Evolutionary conservation across 2,329 filamentous ascomycete species (phyloP).

Genomic region (Pseudocercospora ulei): DNA sequence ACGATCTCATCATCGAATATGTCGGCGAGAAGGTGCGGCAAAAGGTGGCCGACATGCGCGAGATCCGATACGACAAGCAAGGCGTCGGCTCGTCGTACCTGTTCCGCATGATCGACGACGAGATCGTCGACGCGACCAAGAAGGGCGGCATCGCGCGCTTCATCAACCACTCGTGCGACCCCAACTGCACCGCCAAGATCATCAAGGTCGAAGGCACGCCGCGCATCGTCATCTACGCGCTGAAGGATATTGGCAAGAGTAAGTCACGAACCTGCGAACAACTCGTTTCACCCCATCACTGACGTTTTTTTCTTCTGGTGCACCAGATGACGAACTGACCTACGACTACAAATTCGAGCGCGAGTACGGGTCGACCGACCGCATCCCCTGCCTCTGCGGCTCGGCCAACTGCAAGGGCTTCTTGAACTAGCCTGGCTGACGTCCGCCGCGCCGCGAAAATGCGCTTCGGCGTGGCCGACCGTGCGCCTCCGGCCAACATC

Average conservation of each 20-base stretch:
- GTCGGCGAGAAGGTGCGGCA: constrained; percentile 96
- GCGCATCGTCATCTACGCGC: constrained; percentile 95
- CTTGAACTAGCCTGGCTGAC: constrained; percentile 71
- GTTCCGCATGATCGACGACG: constrained; percentile 96
- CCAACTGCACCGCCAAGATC: constrained; percentile 98
- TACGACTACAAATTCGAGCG: constrained; percentile 99
- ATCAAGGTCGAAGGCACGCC: constrained; percentile 98
- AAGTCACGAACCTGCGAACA: constrained; percentile 39
- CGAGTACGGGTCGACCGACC: constrained; percentile 86
- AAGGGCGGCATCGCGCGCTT: constrained; percentile 96
- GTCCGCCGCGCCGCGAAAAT: constrained; percentile 6
- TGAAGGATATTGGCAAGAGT: constrained; percentile 92
- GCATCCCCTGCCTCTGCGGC: constrained; percentile 93
- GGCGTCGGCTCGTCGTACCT: constrained; percentile 96
- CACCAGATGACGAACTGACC: constrained; percentile 87
- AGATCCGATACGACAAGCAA: constrained; percentile 84
- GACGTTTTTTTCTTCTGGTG: too few relatives aligned
- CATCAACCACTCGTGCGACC: constrained; percentile 97
- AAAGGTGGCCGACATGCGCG: constrained; percentile 91
- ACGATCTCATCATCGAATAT: constrained; percentile 99
- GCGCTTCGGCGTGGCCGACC: too few relatives aligned
- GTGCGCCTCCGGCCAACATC: too few relatives aligned
- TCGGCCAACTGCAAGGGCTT: constrained; percentile 96
- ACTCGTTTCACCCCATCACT: too few relatives aligned
- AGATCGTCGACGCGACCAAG: constrained; percentile 95